Base-by-base conservation (phyloP, 2,329 filamentous ascomycete species). In the Penicillium capsulatum region DNA sequence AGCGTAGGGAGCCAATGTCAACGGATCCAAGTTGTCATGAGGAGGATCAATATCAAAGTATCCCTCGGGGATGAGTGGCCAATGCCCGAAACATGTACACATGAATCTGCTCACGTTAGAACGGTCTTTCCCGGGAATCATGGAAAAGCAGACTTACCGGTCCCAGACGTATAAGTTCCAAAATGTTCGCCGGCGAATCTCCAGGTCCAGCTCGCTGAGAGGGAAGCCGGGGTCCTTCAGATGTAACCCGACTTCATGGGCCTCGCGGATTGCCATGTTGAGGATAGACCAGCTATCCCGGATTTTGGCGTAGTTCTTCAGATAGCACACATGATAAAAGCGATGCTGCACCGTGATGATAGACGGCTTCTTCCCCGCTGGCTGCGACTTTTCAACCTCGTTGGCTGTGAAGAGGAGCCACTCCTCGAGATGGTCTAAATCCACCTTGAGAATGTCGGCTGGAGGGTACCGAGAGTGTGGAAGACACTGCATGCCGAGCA, bases 11-110 rank as follows among this genome's bases (percentile, higher is more conserved):
- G 17, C 44, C 8, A 35, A n/a, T 0, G 42, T 31, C 9, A 45
- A 15, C 1, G 40, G 27, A 13, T 45, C 36, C 3, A 50, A 19
- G n/a, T 27, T 45, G 15, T 50, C 45, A 20, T 44, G 33, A 3
- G 45, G 47, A 9, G 32, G 40, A 11, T 50, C 47, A 13, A 48
- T 40, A 16, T 50, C 42, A 10, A 48, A 48, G 15, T 50, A 50
- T 15, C 45, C 47, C 20, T 50, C 45, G 7, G 47, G 47, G 3
- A 50, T 50, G 4, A 50, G 33, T 11, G 47, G 47, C 45, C 47
- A 48, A n/a, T 46, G 36, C 4, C 45, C 45, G 26, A 50, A 46
- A 26, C 39, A 42, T 13, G 38, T 33, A 20, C 39, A 48, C 42
- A 48, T 48, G 22, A 42, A 44, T 15, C 47, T 50, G 16, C 0